Evolutionary conservation across 2,329 filamentous ascomycete genomes (phyloP).

Genomic region (Fusarium duplospermum): DNA sequence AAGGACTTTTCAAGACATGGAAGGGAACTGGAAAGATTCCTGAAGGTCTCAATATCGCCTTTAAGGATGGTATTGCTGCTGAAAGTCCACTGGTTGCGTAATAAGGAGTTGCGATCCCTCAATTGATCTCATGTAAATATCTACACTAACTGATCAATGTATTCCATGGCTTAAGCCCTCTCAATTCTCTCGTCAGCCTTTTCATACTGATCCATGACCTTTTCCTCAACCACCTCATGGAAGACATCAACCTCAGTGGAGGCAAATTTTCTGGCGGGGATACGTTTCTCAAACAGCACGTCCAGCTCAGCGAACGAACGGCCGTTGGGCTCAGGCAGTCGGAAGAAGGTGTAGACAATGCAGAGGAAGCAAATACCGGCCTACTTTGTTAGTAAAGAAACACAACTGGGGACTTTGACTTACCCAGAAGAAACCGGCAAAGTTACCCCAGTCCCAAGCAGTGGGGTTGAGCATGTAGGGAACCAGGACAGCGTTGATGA

Average conservation of each 20-base stretch:
- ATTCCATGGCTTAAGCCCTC: background rate
- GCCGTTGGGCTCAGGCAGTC: conserved; percentile 77
- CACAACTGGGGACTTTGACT: conserved; percentile 32
- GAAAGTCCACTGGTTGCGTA: background rate
- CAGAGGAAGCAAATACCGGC: conserved; percentile 83
- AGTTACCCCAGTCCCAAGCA: conserved; percentile 90
- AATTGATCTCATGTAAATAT: background rate
- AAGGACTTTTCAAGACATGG: conserved; percentile 26
- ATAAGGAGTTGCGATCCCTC: background rate
- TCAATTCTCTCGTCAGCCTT: conserved; percentile 38
- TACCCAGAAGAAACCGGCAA: conserved; percentile 87
- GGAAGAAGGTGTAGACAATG: conserved; percentile 75
- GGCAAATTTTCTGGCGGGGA: conserved; percentile 80
- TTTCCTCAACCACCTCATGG: conserved; percentile 60
- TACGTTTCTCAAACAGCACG: conserved; percentile 79
- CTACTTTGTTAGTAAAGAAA: conserved; percentile 37
- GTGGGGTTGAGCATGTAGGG: conserved; percentile 93
- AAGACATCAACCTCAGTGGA: conserved; percentile 68
- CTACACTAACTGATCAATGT: background rate
- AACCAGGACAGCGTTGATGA: conserved; percentile 83
- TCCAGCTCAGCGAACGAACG: conserved; percentile 90
- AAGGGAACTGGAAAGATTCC: conserved; percentile 8
- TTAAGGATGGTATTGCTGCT: background rate
- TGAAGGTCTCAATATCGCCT: background rate
- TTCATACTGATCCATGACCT: conserved; percentile 62